Evolutionary conservation across 2,329 filamentous ascomycete species (phyloP), one percentile per base, ranked within the genome.

Genomic region (Pseudodiploospora longispora): DNA sequence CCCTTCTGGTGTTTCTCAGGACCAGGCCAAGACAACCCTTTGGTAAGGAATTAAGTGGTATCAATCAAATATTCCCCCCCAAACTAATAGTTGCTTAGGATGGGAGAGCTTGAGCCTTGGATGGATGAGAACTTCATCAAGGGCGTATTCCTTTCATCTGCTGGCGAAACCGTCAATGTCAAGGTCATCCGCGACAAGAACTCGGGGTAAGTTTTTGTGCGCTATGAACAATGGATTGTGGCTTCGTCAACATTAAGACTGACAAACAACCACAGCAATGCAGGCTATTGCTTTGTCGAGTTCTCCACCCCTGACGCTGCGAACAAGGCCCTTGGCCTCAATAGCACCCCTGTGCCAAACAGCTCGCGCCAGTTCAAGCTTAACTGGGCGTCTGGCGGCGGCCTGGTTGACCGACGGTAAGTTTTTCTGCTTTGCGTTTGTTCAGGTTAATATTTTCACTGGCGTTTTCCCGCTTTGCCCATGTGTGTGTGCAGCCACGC

Each of bases 101-200:
- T 98, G 93, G 93, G 93, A 55, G 93, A 98, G 66, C 84, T 98
- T 52, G 91, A 97, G 68, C 87, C 89, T 29, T 98, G 93, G 93
- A 97, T 98, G 71, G 93, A 98, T 58, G 93, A 98, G 73, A 94
- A 91, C 69, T 98, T 97, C 66, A 87, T 98, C 61, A 90, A 94
- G 69, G 93, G 86, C 56, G 82, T 97, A 38, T 97, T 88, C 78
- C 62, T 73, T 52, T 95, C 88, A 60, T 82, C 90, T 58, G 86
- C 95, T 71, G 89, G 86, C 55, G 93, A 97, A 69, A 82, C 82
- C 52, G 93, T 98, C 58, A 96, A 96, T 58, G 93, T 98, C 57
- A 98, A 98, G 80, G 95, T 98, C 78, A 98, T 98, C 59, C 87
- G 93, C 54, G 93, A 98, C 73, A 96, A 96, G 70, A 95, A 95